Percentiles rank a stretch among this genome's conserved stretches.
These are phyloP conservation scores for Russula sp. DNA, from an alignment of 768 basidiomycete genomes.

Conservation along the genomic window DNA sequence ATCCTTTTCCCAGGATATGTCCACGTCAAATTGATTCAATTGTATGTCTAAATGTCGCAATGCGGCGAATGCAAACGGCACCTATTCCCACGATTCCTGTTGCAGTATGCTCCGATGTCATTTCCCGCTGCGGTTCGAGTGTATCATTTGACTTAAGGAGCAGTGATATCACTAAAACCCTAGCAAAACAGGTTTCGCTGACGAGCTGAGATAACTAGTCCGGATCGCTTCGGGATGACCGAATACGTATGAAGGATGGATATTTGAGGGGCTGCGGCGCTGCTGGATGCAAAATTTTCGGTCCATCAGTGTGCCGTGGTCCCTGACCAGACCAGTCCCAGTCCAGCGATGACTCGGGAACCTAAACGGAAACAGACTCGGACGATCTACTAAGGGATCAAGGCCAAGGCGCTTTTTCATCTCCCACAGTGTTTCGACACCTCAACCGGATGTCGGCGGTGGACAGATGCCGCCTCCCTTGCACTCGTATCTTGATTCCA, in stretches of 20 bases:
- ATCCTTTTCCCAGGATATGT: background rate
- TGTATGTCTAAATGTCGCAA: background rate
- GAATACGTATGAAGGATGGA: too few relatives aligned
- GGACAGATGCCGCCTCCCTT: background rate
- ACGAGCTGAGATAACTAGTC: too few relatives aligned
- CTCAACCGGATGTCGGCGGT: background rate
- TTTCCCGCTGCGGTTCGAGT: background rate
- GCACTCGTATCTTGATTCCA: background rate
- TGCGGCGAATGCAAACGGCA: background rate
- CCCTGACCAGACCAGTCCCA: background rate
- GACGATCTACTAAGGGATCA: background rate
- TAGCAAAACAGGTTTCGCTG: too few relatives aligned
- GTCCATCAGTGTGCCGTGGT: background rate
- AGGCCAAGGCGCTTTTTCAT: background rate
- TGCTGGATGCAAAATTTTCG: background rate
- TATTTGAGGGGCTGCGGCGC: too few relatives aligned
- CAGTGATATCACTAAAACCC: background rate
- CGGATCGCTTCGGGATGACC: too few relatives aligned
- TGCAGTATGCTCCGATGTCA: background rate
- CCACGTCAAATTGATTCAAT: background rate
- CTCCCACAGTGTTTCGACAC: background rate
- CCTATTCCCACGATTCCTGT: background rate
- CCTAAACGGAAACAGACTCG: background rate
- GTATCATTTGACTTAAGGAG: background rate
- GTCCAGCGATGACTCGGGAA: background rate